Evolutionary conservation across 2,329 filamentous ascomycete species (phyloP).

Genomic region (Alternaria consortialis): DNA sequence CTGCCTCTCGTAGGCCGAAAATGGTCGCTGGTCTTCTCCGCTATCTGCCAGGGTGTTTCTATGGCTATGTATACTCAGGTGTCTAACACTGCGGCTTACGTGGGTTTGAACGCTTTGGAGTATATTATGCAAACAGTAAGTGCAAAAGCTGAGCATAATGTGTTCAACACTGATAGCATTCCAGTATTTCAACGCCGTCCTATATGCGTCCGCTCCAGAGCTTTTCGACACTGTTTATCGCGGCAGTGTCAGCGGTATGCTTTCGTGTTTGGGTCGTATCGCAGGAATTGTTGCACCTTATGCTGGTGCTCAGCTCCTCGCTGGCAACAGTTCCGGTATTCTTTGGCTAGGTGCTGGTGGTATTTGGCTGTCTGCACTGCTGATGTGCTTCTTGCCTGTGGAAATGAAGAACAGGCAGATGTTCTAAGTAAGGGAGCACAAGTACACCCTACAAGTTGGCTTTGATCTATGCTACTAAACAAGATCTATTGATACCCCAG

Average conservation of each 20-base stretch:
- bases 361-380: slow-evolving; percentile 40
- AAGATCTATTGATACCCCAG: neutral
- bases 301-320: slow-evolving; percentile 37
- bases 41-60: slow-evolving; percentile 37
- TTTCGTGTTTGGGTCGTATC: slow-evolving; percentile 39
- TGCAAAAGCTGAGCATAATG: neutral
- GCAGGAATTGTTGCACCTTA: slow-evolving; percentile 42
- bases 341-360: slow-evolving; percentile 42
- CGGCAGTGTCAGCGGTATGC: slow-evolving; percentile 43
- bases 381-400: slow-evolving; percentile 42
- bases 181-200: slow-evolving; percentile 42
- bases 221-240: slow-evolving; percentile 42
- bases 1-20: slow-evolving; percentile 41
- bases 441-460: neutral
- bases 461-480: neutral
- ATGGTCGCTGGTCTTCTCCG: slow-evolving; percentile 41
- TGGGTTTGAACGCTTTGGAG: slow-evolving; percentile 41
- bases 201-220: slow-evolving; percentile 42
- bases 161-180: neutral
- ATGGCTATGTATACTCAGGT: slow-evolving; percentile 47
- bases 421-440: slow-evolving; percentile 26
- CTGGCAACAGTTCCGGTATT: slow-evolving; percentile 34
- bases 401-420: slow-evolving; percentile 45
- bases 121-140: slow-evolving; percentile 46
- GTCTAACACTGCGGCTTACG: slow-evolving; percentile 34